phyloP scores from a whole-genome alignment of 345 rosid genomes.

The Eucalyptus cloeziana region DNA sequence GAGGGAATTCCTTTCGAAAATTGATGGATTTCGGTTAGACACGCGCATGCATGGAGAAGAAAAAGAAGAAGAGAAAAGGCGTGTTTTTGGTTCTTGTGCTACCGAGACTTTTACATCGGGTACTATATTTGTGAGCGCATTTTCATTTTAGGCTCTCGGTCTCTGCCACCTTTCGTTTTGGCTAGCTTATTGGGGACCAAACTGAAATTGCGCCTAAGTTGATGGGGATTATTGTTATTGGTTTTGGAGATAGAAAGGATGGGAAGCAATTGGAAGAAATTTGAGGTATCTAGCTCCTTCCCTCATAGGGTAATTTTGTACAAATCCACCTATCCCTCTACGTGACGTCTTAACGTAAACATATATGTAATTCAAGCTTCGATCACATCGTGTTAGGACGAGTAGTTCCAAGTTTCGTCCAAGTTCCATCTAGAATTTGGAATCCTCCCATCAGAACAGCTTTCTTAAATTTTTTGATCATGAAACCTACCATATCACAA shows the following conservation, averaged over 20 bases:
- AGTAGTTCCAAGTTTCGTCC: too few relatives aligned
- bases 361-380: not conserved
- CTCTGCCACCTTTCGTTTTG: not conserved
- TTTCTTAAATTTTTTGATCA: too few relatives aligned
- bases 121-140: not conserved
- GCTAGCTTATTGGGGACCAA: not conserved
- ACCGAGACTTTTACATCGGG: not conserved
- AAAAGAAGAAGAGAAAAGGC: not conserved
- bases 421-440: fast-evolving
- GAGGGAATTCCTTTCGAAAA: not conserved
- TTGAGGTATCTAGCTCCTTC: not conserved
- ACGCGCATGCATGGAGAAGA: not conserved
- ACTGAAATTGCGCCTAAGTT: not conserved
- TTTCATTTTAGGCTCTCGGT: not conserved
- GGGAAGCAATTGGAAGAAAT: not conserved
- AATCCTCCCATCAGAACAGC: fast-evolving
- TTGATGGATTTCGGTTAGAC: not conserved
- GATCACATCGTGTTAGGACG: not conserved
- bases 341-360: not conserved
- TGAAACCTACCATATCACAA: fast-evolving
- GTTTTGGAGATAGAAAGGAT: not conserved
- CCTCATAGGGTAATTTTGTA: not conserved
- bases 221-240: not conserved
- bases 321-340: not conserved
- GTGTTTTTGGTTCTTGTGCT: not conserved